Evolutionary conservation across 306 rosid species (phyloP), one percentile per base, ranked within the genome.

Genomic region (Pueraria montana): DNA sequence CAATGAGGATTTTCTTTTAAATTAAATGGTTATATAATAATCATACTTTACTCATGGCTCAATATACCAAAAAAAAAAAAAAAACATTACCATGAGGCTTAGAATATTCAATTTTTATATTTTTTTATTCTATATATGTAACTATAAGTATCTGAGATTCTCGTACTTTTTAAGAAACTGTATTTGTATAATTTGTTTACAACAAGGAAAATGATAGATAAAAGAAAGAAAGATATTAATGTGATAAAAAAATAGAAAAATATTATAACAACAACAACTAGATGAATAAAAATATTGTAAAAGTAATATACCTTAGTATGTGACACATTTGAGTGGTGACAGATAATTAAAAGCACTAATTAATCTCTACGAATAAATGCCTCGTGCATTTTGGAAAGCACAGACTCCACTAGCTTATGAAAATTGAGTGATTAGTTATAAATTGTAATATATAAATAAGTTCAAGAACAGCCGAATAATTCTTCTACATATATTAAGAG

Each of bases 361-460:
- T 24, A 56, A 69, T 55, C 27, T 23, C 55, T 7, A 43, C 21
- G 36, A 46, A 77, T 13, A 17, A 70, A 12, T 32, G 53, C 34
- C 72, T n/a, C 14, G 20, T 55, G 63, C 58, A 18, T 83, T 75
- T 63, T 30, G 30, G 49, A 32, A 52, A 70, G 42, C 42, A 45
- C 43, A 52, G 68, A 30, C 69, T 78, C 59, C 88, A 38, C 77
- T 55, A 43, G 30, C 66, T 52, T 78, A 45, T 27, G 27, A 21
- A 49, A 65, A 34, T 34, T 34, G 40, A 38, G 43, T 38, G 43
- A 38, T 38, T 38, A 38, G 7, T 38, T 7, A 38, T 38, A 8
- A 38, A 0, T 38, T 38, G 43, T 6, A 34, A 34, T 27, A 38
- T 38, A 38, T 38, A 38, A 34, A 34, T 34, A 34, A 4, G 38